Percentiles rank a stretch among this genome's conserved stretches.
Evolutionary conservation across 2,329 filamentous ascomycete species (phyloP).

Genomic region (Apiospora kogelbergensis): DNA sequence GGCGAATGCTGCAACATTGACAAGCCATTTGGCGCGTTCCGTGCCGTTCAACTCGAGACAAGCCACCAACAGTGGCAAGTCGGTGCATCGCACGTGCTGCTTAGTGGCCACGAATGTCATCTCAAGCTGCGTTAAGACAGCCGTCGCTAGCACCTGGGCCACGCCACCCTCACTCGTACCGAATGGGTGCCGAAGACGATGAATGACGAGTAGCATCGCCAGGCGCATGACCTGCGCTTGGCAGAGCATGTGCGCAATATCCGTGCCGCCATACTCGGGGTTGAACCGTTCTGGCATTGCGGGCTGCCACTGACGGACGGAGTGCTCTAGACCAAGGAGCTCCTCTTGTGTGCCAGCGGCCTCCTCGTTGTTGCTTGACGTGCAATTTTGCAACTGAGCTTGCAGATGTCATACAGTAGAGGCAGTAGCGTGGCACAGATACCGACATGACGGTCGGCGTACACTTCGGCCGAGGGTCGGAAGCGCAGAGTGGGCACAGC

Average conservation of each 20-base stretch:
- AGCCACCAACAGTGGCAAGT: conserved; percentile 23
- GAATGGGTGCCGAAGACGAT: conserved; percentile 24
- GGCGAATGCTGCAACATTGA: not conserved
- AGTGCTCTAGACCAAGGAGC: not conserved
- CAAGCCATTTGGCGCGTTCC: not conserved
- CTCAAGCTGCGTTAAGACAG: conserved; percentile 25
- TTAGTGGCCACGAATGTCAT: conserved; percentile 20
- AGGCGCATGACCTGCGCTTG: conserved; percentile 26
- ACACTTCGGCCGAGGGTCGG: not conserved
- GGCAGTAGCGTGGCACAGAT: conserved; percentile 24
- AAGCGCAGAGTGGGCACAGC: not conserved
- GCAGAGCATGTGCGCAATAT: conserved; percentile 29
- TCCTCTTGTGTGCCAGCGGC: not conserved
- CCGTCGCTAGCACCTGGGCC: conserved; percentile 20
- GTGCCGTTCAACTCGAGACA: conserved; percentile 22
- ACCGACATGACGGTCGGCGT: conserved; percentile 27
- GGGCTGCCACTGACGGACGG: not conserved
- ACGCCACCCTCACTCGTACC: conserved; percentile 5
- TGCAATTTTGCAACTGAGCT: conserved; percentile 16
- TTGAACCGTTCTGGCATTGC: conserved; percentile 15
- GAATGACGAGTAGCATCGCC: conserved; percentile 23
- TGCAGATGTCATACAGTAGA: conserved; percentile 25
- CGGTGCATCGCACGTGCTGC: conserved; percentile 20
- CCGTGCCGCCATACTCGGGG: conserved; percentile 18
- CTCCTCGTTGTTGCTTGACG: not conserved